These are phyloP conservation scores for Lolium multiflorum DNA, from an alignment of 176 grass and related monocot species.

Conservation along the genomic window DNA sequence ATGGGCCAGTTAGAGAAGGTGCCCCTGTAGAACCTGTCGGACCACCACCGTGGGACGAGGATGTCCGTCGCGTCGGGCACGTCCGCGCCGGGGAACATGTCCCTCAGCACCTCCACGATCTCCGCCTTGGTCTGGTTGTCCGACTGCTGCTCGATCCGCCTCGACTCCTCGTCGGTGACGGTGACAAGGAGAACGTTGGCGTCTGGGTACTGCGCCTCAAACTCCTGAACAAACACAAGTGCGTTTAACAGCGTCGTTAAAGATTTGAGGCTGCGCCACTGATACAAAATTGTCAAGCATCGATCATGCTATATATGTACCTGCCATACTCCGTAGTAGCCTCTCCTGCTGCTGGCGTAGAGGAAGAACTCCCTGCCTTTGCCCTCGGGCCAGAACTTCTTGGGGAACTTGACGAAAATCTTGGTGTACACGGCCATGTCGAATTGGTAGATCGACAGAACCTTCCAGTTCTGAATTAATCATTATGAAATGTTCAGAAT, in stretches of 20 bases:
- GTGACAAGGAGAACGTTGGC: slow-evolving; percentile 73
- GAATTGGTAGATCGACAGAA: slow-evolving; percentile 49
- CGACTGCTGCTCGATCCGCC: slow-evolving; percentile 12
- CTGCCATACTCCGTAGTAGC: slow-evolving; percentile 78
- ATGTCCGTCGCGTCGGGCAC: slow-evolving; percentile 67
- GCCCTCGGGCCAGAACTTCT: slow-evolving; percentile 65
- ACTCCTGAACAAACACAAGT: slow-evolving; percentile 32
- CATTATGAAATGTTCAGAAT: no score
- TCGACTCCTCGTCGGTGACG: slow-evolving; percentile 74
- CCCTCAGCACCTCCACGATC: slow-evolving; percentile 55
- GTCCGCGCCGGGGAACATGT: slow-evolving; percentile 54
- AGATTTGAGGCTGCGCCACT: no score
- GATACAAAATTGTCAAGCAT: no score
- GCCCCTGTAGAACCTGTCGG: slow-evolving; percentile 65
- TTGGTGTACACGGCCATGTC: slow-evolving; percentile 77
- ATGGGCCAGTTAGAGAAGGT: slow-evolving; percentile 74
- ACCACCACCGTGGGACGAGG: slow-evolving; percentile 67
- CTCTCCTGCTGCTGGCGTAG: slow-evolving; percentile 61
- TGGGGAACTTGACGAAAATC: slow-evolving; percentile 88
- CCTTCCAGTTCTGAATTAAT: slow-evolving; percentile 20
- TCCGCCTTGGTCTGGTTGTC: slow-evolving; percentile 64
- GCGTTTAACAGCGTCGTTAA: neutral
- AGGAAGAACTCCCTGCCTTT: slow-evolving; percentile 75
- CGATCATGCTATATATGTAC: neutral
- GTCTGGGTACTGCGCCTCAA: slow-evolving; percentile 62